These are phyloP conservation scores for Torulaspora franciscae DNA, from an alignment of 805 yeast genomes.

Conservation along the genomic window DNA sequence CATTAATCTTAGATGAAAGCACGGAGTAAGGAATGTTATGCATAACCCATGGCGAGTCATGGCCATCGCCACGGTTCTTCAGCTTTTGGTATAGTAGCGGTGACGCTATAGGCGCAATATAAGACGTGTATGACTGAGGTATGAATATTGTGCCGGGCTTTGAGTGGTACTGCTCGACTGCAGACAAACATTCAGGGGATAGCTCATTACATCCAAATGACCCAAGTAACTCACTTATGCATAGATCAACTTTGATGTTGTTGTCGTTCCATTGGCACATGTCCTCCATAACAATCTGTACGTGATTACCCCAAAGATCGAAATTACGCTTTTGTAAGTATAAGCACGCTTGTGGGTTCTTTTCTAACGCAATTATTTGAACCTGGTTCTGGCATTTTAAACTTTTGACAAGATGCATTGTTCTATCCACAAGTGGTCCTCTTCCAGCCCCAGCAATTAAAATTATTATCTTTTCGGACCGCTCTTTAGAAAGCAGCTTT, in stretches of 20 bases:
- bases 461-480: constrained; percentile 34
- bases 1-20: constrained; percentile 44
- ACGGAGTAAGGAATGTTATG: constrained; percentile 40
- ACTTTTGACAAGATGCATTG: constrained; percentile 40
- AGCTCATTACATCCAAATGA: constrained; percentile 92
- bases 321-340: constrained; percentile 46
- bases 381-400: constrained; percentile 25
- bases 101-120: constrained; percentile 60
- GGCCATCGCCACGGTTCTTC: constrained; percentile 22
- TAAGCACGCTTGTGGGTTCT: constrained; percentile 56
- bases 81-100: constrained; percentile 46
- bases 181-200: constrained; percentile 71
- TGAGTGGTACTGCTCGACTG: constrained; percentile 40
- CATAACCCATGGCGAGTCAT: constrained; percentile 46
- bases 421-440: constrained; percentile 68
- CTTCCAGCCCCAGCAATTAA: constrained; percentile 83
- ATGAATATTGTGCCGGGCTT: constrained; percentile 49
- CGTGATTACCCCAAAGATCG: constrained; percentile 48
- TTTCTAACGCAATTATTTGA: constrained; percentile 62
- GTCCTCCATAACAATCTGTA: constrained; percentile 53
- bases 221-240: constrained; percentile 80
- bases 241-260: constrained; percentile 45
- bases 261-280: constrained; percentile 47
- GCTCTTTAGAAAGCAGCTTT: constrained; percentile 29
- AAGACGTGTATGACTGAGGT: constrained; percentile 56